These are phyloP conservation scores for Aureobasidium musti DNA, from an alignment of 2,329 filamentous ascomycete genomes.

Conservation along the genomic window DNA sequence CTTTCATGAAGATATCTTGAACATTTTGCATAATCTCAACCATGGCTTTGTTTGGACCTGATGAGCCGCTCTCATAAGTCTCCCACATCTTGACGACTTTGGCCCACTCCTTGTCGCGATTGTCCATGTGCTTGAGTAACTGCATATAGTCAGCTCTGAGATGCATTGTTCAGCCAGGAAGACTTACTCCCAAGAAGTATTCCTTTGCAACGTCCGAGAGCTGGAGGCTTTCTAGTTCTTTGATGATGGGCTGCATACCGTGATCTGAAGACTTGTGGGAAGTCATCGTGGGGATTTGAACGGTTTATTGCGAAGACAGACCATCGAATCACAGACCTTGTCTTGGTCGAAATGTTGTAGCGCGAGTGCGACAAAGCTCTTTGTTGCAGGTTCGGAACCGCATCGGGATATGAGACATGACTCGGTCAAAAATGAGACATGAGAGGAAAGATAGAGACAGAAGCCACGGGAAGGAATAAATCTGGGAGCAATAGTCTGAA, in stretches of 20 bases:
- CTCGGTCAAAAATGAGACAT: neutral
- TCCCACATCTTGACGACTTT: conserved; percentile 5
- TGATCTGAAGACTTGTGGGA: neutral
- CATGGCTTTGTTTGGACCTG: neutral
- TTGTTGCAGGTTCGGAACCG: neutral
- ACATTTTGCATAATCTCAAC: neutral
- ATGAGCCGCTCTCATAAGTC: neutral
- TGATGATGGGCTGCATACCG: neutral
- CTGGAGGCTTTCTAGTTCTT: neutral
- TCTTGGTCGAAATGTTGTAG: neutral
- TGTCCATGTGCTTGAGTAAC: neutral
- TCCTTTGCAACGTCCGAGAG: neutral
- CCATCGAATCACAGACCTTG: too few relatives aligned
- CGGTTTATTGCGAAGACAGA: too few relatives aligned
- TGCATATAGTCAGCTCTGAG: neutral
- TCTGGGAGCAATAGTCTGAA: neutral
- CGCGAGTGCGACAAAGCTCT: neutral
- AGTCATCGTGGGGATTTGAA: neutral
- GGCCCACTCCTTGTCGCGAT: neutral
- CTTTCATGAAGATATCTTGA: neutral
- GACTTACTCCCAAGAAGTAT: neutral
- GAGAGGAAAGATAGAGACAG: neutral
- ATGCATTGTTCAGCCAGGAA: too few relatives aligned
- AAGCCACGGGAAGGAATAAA: neutral
- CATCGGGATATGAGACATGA: neutral